Evolutionary conservation across 2,329 filamentous ascomycete species (phyloP).

Genomic region (Fusarium sp.): DNA sequence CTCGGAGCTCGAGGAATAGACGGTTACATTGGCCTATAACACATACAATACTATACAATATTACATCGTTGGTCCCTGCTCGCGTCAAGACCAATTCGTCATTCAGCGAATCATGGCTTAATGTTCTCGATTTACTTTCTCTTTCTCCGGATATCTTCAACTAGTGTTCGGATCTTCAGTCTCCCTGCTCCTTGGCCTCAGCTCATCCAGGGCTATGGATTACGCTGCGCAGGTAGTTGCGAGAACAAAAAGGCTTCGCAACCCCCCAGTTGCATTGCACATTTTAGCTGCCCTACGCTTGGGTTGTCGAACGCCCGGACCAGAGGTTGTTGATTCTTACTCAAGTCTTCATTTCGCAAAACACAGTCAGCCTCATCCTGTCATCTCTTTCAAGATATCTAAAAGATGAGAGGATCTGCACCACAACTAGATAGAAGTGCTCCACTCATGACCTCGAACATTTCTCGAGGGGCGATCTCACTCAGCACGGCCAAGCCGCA

Average conservation of each 20-base stretch:
- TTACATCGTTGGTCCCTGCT: slow-evolving; percentile 28
- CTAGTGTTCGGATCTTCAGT: slow-evolving; percentile 16
- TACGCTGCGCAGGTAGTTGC: not conserved
- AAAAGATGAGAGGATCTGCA: slow-evolving; percentile 10
- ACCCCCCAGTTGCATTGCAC: not conserved
- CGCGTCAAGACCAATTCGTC: slow-evolving; percentile 10
- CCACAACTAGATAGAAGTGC: slow-evolving; percentile 7
- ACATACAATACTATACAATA: slow-evolving; percentile 10
- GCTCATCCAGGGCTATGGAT: not conserved
- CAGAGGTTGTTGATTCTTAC: slow-evolving; percentile 9
- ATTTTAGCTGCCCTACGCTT: not conserved
- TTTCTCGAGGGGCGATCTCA: slow-evolving; percentile 21
- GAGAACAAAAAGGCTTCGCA: not conserved
- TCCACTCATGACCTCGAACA: slow-evolving; percentile 21
- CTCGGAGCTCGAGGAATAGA: slow-evolving; percentile 14
- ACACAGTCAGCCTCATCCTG: slow-evolving; percentile 14
- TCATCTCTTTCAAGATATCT: slow-evolving; percentile 6
- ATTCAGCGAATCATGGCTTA: slow-evolving; percentile 19
- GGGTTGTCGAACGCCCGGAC: not conserved
- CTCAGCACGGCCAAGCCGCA: slow-evolving; percentile 15
- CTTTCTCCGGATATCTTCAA: slow-evolving; percentile 6
- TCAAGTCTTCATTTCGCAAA: slow-evolving; percentile 11
- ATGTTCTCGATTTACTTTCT: slow-evolving; percentile 14
- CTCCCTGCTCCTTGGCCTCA: slow-evolving; percentile 9
- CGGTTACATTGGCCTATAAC: slow-evolving; percentile 23